phyloP scores from a whole-genome alignment of 805 yeast genomes.

The Starmerella bombicola region DNA sequence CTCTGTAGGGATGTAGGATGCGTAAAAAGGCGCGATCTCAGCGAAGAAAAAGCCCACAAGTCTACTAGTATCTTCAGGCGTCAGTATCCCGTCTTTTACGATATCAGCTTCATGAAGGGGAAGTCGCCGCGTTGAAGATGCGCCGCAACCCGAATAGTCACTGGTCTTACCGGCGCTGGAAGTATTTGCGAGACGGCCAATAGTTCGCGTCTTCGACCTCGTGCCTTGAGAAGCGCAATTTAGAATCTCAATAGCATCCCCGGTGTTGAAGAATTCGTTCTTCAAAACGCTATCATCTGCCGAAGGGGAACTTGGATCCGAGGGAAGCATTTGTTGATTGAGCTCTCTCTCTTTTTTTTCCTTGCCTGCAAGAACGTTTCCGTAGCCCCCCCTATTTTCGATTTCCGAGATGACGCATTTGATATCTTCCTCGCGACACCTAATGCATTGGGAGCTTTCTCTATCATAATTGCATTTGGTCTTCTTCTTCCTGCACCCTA shows the following conservation, averaged over 20 bases:
- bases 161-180: not conserved
- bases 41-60: constrained; percentile 9
- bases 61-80: constrained; percentile 5
- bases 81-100: constrained; percentile 6
- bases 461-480: constrained; percentile 4
- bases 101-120: constrained; percentile 4
- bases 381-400: constrained; percentile 7
- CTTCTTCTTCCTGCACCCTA: constrained; percentile 5
- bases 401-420: constrained; percentile 2
- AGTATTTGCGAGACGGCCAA: not conserved
- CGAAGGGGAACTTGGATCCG: not conserved
- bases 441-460: not conserved
- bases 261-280: constrained; percentile 2
- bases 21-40: constrained; percentile 9
- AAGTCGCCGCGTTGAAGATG: not conserved
- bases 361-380: constrained; percentile 6
- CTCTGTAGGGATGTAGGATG: constrained; percentile 7
- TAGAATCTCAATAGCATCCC: constrained; percentile 7
- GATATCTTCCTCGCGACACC: constrained; percentile 5
- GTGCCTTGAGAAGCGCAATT: not conserved
- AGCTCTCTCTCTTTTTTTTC: constrained; percentile 1
- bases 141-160: not conserved
- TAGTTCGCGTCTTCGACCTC: not conserved
- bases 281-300: constrained; percentile 3
- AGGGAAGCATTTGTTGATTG: not conserved